Evolutionary conservation across 805 yeast genomes (phyloP).

Genomic region (Brettanomyces naardenensis): DNA sequence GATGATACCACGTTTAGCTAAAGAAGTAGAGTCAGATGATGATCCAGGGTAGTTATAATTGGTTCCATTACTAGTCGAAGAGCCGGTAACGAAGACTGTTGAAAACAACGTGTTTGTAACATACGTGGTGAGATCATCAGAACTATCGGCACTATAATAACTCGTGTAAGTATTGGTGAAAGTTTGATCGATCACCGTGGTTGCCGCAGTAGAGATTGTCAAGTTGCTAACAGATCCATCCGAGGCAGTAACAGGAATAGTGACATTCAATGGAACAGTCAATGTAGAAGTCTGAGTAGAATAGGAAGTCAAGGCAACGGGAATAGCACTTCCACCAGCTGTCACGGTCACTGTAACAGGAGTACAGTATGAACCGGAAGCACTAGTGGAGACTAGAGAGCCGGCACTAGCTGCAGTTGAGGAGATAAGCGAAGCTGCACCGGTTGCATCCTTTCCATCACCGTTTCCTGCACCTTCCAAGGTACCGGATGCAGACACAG

Average conservation of each 20-base stretch:
- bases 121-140: conserved; percentile 4
- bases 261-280: conserved; percentile 25
- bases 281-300: conserved; percentile 14
- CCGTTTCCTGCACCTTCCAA: conserved; percentile 2
- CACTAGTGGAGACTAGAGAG: conserved; percentile 4
- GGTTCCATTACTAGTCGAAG: conserved; percentile 11
- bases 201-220: conserved; percentile 23
- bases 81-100: conserved; percentile 4
- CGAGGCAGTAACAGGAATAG: conserved; percentile 23
- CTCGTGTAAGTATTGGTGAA: conserved; percentile 7
- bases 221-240: conserved; percentile 22
- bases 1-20: not conserved
- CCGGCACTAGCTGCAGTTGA: conserved; percentile 10
- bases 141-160: not conserved
- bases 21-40: not conserved
- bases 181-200: conserved; percentile 18
- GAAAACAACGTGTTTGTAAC: not conserved
- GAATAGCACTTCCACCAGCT: conserved; percentile 5
- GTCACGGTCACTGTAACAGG: conserved; percentile 24
- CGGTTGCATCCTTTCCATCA: conserved; percentile 5
- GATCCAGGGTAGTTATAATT: conserved; percentile 2
- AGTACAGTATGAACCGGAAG: conserved; percentile 6
- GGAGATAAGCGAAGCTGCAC: conserved; percentile 5
- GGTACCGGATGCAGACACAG: conserved; percentile 8
- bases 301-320: conserved; percentile 8